Base-by-base conservation (phyloP, 345 rosid species). In the Sapria himalayana region DNA sequence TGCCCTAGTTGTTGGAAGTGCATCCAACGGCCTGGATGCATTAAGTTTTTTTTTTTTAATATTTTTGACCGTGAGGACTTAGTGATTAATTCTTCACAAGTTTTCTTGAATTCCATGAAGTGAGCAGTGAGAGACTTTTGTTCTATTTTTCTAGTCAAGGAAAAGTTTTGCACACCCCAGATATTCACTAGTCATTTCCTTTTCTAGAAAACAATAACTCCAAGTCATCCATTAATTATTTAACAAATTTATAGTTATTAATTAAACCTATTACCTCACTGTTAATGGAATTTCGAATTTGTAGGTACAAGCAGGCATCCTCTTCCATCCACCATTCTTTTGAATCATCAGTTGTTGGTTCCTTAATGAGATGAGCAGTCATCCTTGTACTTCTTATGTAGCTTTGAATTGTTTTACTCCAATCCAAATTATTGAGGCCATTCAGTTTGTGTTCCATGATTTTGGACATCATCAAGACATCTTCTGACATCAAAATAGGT, bases 191-290 rank as follows among this genome's bases (percentile, higher is more conserved):
- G 10, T 14, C 4, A 24, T 37, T 37, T 10, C 23, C 23, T 6
- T 41, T 41, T 39, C 43, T n/a, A 20, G 25, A 39, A 22, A 20
- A 20, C 23, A 39, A n/a, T 4, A 39, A 39, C 2, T 39, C 43
- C 13, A 21, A 12, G 23, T 39, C 20, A 2, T 21, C 10, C 43
- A 39, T 39, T 13, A 39, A 22, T 22, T 39, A 15, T n/a, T 39
- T 39, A 12, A 39, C 43, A 7, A 1, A 13, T 21, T 14, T 5
- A 39, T 4, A 39, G 15, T 21, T 15, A 39, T 14, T 39, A 20
- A 20, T 12, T 16, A 39, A 1, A 39, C 25, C 29, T 20, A 22
- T 2, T 1, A 21, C 27, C 27, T 39, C 29, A 1, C 16, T 39
- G 15, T 39, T 29, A 21, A 39, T 39, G 15, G 24, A 39, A 22